Percentiles rank a stretch among this genome's conserved stretches.
Conservation (phyloP, 139 green algal genomes). For the Tetradesmus obliquus region DNA sequence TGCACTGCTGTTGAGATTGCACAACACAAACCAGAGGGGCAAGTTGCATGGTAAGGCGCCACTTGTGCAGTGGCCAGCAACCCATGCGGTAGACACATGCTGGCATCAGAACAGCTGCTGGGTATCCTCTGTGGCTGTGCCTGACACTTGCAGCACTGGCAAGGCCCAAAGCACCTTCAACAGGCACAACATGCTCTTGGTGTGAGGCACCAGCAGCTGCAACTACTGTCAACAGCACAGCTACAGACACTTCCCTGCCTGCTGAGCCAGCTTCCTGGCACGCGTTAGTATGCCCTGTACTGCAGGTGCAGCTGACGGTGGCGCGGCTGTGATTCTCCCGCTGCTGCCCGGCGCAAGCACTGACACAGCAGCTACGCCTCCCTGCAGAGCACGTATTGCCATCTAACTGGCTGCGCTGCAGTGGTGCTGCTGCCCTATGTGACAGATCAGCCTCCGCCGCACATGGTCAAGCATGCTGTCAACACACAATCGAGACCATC, state of each 20-base stretch:
- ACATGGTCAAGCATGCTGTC: neutral
- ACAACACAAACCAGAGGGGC: no score
- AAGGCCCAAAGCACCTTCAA: neutral
- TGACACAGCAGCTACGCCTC: neutral
- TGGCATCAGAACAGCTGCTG: neutral
- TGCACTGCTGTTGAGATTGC: no score
- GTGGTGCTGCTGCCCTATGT: neutral
- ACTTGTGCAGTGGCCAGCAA: neutral
- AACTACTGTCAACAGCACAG: neutral
- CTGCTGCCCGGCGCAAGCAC: neutral
- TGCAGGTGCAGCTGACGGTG: neutral
- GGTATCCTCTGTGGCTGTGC: neutral
- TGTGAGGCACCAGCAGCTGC: neutral
- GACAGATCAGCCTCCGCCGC: neutral
- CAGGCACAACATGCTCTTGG: neutral
- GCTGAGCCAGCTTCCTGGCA: neutral
- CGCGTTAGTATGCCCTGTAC: neutral
- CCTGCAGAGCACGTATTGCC: neutral
- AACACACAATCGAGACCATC: neutral
- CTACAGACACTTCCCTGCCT: neutral
- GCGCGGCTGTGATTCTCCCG: neutral
- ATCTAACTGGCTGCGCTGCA: no score
- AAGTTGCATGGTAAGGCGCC: neutral
- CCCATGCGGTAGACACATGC: neutral
- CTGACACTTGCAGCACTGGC: neutral